phyloP scores from a whole-genome alignment of 169 alveolate genomes.

The Cryptosporidium andersoni region DNA sequence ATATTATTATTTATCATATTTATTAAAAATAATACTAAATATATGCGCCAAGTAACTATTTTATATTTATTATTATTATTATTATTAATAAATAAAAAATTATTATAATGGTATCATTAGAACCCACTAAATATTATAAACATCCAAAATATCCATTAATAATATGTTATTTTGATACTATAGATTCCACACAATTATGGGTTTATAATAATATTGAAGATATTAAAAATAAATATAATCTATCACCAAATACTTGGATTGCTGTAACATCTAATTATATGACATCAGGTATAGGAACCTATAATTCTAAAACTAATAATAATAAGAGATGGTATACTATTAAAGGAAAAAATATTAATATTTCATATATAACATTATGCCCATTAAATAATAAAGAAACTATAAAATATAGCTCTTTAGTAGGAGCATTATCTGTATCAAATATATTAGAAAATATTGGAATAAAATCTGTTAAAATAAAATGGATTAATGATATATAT shows the following conservation, averaged over 20 bases:
- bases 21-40: not conserved
- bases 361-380: slow-evolving; percentile 22
- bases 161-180: slow-evolving; percentile 13
- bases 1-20: not conserved
- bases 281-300: slow-evolving; percentile 68
- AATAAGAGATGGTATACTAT: slow-evolving; percentile 17
- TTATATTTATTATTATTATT: too few species aligned
- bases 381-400: not conserved
- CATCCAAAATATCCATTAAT: slow-evolving; percentile 23
- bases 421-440: slow-evolving; percentile 25
- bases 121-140: slow-evolving; percentile 10
- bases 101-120: not conserved
- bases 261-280: slow-evolving; percentile 33
- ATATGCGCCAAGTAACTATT: not conserved
- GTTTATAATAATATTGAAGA: slow-evolving; percentile 48
- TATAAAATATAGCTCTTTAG: slow-evolving; percentile 1
- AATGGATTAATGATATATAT: slow-evolving; percentile 64
- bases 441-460: slow-evolving; percentile 35
- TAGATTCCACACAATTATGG: slow-evolving; percentile 63
- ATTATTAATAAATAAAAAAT: too few species aligned
- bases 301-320: not conserved
- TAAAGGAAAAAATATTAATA: slow-evolving; percentile 30
- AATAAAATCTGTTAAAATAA: slow-evolving; percentile 12
- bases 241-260: slow-evolving; percentile 41
- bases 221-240: not conserved